Evolutionary conservation across 352 stramenopile genomes (phyloP).

Genomic region (Phytophthora capsici): DNA sequence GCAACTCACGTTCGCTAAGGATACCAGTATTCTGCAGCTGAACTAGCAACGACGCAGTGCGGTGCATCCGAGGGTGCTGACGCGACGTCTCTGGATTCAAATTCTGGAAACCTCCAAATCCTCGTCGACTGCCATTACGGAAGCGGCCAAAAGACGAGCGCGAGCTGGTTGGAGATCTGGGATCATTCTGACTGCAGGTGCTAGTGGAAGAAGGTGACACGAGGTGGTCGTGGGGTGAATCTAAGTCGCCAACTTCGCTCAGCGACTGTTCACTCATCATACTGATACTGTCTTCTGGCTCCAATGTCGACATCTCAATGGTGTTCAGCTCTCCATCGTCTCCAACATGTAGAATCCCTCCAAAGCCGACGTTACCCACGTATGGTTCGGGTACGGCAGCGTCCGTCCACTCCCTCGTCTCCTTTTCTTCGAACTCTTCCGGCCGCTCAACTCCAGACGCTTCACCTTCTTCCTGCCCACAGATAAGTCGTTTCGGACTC

Average conservation of each 20-base stretch:
- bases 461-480: conserved; percentile 41
- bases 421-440: conserved; percentile 27
- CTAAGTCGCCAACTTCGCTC: conserved; percentile 44
- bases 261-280: conserved; percentile 55
- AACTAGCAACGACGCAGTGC: conserved; percentile 21
- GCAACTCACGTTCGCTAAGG: conserved; percentile 30
- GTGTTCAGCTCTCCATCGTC: conserved; percentile 27
- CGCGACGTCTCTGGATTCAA: conserved; percentile 2
- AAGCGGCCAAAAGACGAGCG: conserved; percentile 38
- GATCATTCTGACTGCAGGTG: conserved; percentile 45
- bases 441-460: conserved; percentile 22
- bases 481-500: conserved; percentile 6
- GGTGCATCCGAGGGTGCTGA: conserved; percentile 15
- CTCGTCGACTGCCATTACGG: conserved; percentile 14
- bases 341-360: conserved; percentile 30
- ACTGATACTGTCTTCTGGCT: conserved; percentile 39
- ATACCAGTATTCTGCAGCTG: conserved; percentile 25
- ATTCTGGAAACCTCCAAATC: conserved; percentile 18
- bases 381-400: conserved; percentile 24
- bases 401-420: conserved; percentile 20
- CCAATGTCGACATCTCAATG: conserved; percentile 17
- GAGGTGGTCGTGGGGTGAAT: conserved; percentile 51
- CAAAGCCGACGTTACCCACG: conserved; percentile 28
- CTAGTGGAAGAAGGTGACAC: conserved; percentile 71
- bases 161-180: conserved; percentile 35